Base-by-base conservation (phyloP, 208 protist species). In the Naegleria fowleri region DNA sequence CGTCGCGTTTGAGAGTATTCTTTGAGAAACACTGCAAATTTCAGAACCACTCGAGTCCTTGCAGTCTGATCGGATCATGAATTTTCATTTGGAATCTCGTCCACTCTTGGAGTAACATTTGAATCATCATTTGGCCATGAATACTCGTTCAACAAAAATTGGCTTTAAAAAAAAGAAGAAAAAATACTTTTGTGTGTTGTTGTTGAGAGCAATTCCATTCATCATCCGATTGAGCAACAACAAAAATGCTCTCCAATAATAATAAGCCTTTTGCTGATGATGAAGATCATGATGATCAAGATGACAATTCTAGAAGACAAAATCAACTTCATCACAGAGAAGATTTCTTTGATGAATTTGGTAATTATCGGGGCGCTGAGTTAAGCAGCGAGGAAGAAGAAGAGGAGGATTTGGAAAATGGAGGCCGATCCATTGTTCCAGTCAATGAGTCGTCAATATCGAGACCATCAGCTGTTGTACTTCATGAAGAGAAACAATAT, bases 401-500 rank as follows among this genome's bases (percentile, higher is more conserved):
- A 16, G 58, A 75, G 1, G 58, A 75, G 16, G 29, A 79, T 36
- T 29, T 67, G 11, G 55, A 67, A 29, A 67, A 67, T 67, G 22
- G 19, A 67, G 36, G n/a, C n/a, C 19, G 67, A 79, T 25, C 25
- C 67, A 79, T 79, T 13, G 25, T 79, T 36, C 9, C 67, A 9
- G n/a, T 36, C n/a, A n/a, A 79, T 79, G 67, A 36, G 29, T 67
- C 55, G 19, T 67, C 55, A 67, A 67, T 67, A 67, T 36, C 16
- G 9, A 79, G 25, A 33, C 55, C 91, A 6, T 89, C 83, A n/a
- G 13, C 95, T 22, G 94, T 97, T 16, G 95, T 96, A 3, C 91
- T 97, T 33, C 93, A 97, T 87, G 97, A 98, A 91, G 97, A 98
- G 92, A 98, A 98, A 92, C 93, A 98, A 89, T 97, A 98, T 92